Evolutionary conservation across 148 eudicot genomes (phyloP).

Genomic region (Rhododendron ovatum): DNA sequence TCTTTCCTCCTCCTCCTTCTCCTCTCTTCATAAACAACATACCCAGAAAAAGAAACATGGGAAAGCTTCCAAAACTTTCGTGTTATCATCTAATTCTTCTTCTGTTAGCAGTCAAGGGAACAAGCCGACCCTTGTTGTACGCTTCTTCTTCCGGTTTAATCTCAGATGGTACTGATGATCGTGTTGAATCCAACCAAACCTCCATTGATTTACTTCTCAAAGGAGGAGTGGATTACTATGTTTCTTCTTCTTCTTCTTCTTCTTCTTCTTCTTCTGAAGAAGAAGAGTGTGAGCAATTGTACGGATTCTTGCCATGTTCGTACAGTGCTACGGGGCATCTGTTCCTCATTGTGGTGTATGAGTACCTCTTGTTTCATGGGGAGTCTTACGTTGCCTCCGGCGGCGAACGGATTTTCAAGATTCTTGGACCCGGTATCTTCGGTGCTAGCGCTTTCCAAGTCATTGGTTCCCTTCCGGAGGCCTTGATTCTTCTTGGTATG

Average conservation of each 20-base stretch:
- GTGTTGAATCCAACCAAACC: not conserved
- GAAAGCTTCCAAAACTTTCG: not conserved
- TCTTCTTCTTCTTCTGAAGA: not conserved
- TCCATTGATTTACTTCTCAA: not conserved
- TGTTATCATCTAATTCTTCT: not conserved
- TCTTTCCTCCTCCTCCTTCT: not conserved
- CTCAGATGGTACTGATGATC: constrained; percentile 14
- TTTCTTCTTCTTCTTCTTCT: not conserved
- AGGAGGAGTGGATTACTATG: not conserved
- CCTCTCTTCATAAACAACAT: not conserved
- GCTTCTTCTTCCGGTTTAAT: not conserved
- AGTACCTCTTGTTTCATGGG: constrained; percentile 28
- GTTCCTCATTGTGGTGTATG: constrained; percentile 34
- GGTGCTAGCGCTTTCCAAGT: constrained; percentile 76
- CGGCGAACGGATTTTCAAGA: constrained; percentile 73
- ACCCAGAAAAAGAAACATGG: not conserved
- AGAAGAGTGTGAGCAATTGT: constrained; percentile 26
- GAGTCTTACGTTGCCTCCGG: constrained; percentile 29
- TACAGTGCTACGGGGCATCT: constrained; percentile 21
- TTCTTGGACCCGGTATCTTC: constrained; percentile 83
- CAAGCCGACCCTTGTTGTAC: not conserved
- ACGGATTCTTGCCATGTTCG: constrained; percentile 38
- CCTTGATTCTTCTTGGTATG: constrained; percentile 82
- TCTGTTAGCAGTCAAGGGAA: not conserved
- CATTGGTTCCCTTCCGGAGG: constrained; percentile 93